phyloP scores from a whole-genome alignment of 228 moss, liverwort and hornwort species.

The Sphagnum magellanicum region DNA sequence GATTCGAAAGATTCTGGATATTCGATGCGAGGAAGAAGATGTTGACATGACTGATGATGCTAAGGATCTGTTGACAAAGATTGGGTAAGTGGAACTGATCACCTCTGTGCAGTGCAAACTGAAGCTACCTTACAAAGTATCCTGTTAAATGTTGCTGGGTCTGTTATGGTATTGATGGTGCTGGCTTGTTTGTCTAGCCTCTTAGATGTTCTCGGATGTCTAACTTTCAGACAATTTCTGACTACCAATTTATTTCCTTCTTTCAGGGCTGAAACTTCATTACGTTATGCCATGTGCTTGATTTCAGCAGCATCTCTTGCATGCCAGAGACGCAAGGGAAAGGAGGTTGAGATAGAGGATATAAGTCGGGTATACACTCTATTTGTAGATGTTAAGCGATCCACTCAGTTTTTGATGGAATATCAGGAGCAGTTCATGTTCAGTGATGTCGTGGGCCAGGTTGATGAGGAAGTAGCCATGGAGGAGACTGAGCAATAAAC shows the following conservation, averaged over 20 bases:
- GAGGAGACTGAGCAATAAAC: constrained; percentile 13
- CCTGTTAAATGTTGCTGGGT: neutral
- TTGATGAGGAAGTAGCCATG: constrained; percentile 45
- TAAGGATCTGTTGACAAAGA: constrained; percentile 72
- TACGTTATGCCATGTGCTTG: constrained; percentile 68
- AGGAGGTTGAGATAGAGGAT: constrained; percentile 79
- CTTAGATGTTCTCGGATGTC: too few relatives aligned
- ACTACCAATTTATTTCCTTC: neutral
- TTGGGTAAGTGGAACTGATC: constrained; percentile 19
- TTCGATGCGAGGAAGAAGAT: constrained; percentile 88
- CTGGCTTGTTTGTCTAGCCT: neutral
- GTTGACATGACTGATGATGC: constrained; percentile 85
- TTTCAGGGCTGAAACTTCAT: constrained; percentile 49
- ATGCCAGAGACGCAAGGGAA: constrained; percentile 72
- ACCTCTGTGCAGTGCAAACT: neutral
- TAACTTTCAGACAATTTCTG: neutral
- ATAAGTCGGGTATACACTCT: constrained; percentile 72
- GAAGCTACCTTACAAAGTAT: neutral
- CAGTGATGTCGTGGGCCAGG: constrained; percentile 27
- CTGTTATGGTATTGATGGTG: neutral
- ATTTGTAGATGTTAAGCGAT: constrained; percentile 82
- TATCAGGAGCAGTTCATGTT: constrained; percentile 96
- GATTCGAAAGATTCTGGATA: constrained; percentile 73
- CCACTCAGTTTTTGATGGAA: constrained; percentile 76
- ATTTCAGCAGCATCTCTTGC: constrained; percentile 72